Percentiles rank a stretch among this genome's conserved stretches.
Conservation (phyloP, 2,329 filamentous ascomycete species). For the Colletotrichum higginsianum region DNA sequence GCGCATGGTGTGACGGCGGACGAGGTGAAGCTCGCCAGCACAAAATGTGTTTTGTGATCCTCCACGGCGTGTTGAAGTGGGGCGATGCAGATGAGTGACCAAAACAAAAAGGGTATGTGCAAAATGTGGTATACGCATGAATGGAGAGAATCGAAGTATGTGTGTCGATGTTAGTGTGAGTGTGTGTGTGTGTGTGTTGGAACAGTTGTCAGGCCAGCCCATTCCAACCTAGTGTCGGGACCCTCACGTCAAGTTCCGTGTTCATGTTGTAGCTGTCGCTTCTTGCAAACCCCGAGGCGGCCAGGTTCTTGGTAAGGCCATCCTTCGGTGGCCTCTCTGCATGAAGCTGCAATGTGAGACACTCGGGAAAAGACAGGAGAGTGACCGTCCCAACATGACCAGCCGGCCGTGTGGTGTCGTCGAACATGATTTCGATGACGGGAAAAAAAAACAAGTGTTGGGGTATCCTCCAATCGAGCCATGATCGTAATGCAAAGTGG, state of each 20-base stretch:
- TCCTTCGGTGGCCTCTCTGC: background rate
- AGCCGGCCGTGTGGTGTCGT: constrained; percentile 15
- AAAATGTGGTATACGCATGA: constrained; percentile 41
- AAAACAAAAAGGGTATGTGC: constrained; percentile 40
- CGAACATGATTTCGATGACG: constrained; percentile 18
- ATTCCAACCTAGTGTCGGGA: constrained; percentile 33
- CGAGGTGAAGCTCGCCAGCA: constrained; percentile 36
- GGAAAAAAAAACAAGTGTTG: constrained; percentile 23
- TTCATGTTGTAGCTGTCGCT: background rate
- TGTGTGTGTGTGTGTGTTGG: constrained; percentile 1
- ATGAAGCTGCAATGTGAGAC: constrained; percentile 6
- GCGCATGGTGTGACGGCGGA: constrained; percentile 18
- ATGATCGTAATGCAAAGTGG: constrained; percentile 41
- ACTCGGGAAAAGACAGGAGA: background rate
- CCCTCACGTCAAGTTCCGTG: background rate
- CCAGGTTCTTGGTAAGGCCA: background rate
- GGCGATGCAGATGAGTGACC: constrained; percentile 32
- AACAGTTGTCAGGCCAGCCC: constrained; percentile 40
- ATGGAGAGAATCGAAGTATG: constrained; percentile 37
- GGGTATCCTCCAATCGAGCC: constrained; percentile 40
- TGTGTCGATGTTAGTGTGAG: background rate
- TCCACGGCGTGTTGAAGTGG: constrained; percentile 42
- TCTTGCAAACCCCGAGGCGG: background rate
- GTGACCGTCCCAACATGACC: constrained; percentile 14
- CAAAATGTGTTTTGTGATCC: constrained; percentile 29